Conservation (phyloP, 2,329 filamentous ascomycete species). For the Didymella exigua region DNA sequence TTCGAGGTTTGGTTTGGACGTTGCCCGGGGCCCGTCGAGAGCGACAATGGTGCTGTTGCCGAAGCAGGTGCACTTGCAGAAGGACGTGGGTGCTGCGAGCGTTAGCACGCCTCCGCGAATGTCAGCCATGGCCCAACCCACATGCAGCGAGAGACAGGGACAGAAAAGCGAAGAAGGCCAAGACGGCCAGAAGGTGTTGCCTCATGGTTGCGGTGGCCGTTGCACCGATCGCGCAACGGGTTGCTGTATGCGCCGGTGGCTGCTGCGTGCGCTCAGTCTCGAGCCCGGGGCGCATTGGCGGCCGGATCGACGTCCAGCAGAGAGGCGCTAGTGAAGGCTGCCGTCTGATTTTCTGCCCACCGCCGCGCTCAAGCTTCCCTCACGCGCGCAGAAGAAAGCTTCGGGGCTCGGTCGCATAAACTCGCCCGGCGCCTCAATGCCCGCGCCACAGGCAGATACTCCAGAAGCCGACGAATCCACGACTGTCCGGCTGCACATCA, state of each 20-base stretch:
- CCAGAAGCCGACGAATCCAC: constrained; percentile 27
- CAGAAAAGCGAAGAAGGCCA: constrained; percentile 44
- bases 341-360: constrained; percentile 38
- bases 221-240: not conserved
- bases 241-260: constrained; percentile 5
- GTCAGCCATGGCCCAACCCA: constrained; percentile 31
- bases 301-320: constrained; percentile 15
- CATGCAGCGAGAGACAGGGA: constrained; percentile 52
- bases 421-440: constrained; percentile 39
- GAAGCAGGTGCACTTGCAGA: constrained; percentile 75
- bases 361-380: constrained; percentile 14
- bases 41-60: constrained; percentile 71
- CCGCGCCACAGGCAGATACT: constrained; percentile 37
- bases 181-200: constrained; percentile 29
- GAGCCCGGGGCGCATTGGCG: constrained; percentile 2
- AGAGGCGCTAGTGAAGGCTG: constrained; percentile 40
- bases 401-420: not conserved
- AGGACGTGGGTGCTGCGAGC: constrained; percentile 61
- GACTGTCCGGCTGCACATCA: constrained; percentile 76
- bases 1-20: constrained; percentile 31
- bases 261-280: constrained; percentile 8
- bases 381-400: constrained; percentile 2
- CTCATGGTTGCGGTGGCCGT: constrained; percentile 27
- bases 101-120: not conserved
- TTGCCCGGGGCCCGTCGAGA: constrained; percentile 55